These are phyloP conservation scores for Lactarius sp. DNA, from an alignment of 768 basidiomycete genomes.

Conservation along the genomic window DNA sequence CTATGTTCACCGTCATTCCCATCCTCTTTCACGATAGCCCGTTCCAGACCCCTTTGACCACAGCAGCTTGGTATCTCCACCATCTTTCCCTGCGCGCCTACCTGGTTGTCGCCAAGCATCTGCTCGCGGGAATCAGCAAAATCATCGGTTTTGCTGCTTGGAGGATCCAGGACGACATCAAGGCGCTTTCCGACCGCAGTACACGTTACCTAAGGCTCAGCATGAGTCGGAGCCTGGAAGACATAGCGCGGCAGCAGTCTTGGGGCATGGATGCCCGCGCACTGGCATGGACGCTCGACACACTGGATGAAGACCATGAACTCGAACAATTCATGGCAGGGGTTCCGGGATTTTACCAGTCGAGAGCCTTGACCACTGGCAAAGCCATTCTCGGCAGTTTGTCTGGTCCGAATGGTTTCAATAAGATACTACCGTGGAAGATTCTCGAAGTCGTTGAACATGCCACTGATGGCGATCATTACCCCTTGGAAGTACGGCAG, in stretches of 20 bases:
- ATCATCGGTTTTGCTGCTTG: background rate
- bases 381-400: background rate
- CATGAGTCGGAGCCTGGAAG: background rate
- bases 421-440: background rate
- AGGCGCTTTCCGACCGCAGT: background rate
- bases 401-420: background rate
- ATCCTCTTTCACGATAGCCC: constrained; percentile 3
- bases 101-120: background rate
- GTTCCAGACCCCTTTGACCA: constrained; percentile 2
- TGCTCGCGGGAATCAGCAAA: background rate
- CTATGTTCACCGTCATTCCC: background rate
- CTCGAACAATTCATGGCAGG: background rate
- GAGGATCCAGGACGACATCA: background rate
- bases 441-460: background rate
- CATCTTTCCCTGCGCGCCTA: background rate
- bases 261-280: background rate
- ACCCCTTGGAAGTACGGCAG: background rate
- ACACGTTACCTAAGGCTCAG: background rate
- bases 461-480: background rate
- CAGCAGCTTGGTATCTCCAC: constrained; percentile 1
- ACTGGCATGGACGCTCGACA: background rate
- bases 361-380: background rate
- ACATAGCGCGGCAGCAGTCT: background rate
- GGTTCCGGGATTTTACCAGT: background rate
- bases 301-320: background rate